Base-by-base conservation (phyloP, 768 basidiomycete genomes). In the Trametes cubensis region DNA sequence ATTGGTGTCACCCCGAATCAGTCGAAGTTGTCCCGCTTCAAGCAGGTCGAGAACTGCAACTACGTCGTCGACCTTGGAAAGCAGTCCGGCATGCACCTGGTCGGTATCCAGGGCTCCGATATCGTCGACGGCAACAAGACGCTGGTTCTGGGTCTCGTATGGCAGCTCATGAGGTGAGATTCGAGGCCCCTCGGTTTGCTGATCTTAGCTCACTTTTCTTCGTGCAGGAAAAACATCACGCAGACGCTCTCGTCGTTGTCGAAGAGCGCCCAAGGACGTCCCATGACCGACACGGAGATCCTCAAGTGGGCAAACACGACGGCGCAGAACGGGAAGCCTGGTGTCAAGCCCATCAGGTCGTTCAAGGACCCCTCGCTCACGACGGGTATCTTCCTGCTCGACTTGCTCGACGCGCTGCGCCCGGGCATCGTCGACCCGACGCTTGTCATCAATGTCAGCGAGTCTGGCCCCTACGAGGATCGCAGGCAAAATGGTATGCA, bases 31-130 rank as follows among this genome's bases (percentile, higher is more conserved):
- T 95, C 95, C 42, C 83, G 94, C 55, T 99, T 98, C 83, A 99
- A 99, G 80, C 88, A 89, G 34, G 94, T 99, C 26, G 97, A 99
- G 78, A 98, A 99, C 77, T 97, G 94, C 46, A 99, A 98, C 75
- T 98, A 99, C 70, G 88, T 79, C 8, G 89, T 98, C 45, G 97
- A 98, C 47, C 87, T 99, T 17, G 95, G 86, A 3, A 93, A 88
- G 74, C 89, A 93, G 74, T 95, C 92, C 70, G 88, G 90, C 47
- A 92, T 99, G 92, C 93, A 92, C 72, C 78, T 99, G 63, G 95
- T 99, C 48, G 95, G 96, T 7, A 98, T 98, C 64, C 97, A 99
- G 73, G 97, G 97, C 14, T 88, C 96, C 1, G 96, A 98, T 74
- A 95, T 99, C 66, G 94, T 95, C 60, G 96, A 99, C 70, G 94